phyloP scores from a whole-genome alignment of 306 rosid genomes.

The Quercus ilex region DNA sequence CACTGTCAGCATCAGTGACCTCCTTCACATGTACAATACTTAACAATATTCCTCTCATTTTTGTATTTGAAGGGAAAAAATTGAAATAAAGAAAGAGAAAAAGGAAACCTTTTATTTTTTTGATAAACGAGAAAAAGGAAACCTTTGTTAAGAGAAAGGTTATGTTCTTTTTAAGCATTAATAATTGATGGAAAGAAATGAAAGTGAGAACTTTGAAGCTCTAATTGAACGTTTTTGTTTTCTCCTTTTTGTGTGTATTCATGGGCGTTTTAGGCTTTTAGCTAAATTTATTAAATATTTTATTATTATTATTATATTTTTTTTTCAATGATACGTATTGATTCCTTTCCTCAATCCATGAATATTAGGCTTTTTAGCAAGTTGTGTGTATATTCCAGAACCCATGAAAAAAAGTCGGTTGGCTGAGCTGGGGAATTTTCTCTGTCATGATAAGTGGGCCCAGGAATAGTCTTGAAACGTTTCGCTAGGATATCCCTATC shows the following conservation, averaged over 20 bases:
- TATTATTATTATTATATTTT: background rate
- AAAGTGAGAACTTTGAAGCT: background rate
- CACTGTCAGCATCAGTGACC: no score
- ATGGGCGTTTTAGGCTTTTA: background rate
- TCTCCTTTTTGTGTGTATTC: background rate
- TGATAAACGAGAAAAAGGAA: background rate
- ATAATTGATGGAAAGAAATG: background rate
- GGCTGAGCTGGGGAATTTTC: constrained; percentile 46
- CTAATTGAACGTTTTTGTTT: background rate
- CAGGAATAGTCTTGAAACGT: constrained; percentile 20
- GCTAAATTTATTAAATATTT: background rate
- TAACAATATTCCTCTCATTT: background rate
- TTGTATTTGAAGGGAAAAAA: background rate
- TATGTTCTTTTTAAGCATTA: background rate
- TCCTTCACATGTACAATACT: no score
- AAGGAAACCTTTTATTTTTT: background rate
- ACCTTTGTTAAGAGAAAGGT: background rate
- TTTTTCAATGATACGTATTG: background rate
- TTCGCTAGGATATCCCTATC: constrained; percentile 9
- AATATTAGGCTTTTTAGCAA: background rate
- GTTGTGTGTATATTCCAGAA: background rate
- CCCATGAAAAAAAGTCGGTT: constrained; percentile 4
- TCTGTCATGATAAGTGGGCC: constrained; percentile 29
- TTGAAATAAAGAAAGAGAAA: background rate
- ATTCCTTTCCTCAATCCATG: background rate